Evolutionary conservation across 73 alveolate species (phyloP), one percentile per base, ranked within the genome.

Genomic region (Tetrahymena elliotti): DNA sequence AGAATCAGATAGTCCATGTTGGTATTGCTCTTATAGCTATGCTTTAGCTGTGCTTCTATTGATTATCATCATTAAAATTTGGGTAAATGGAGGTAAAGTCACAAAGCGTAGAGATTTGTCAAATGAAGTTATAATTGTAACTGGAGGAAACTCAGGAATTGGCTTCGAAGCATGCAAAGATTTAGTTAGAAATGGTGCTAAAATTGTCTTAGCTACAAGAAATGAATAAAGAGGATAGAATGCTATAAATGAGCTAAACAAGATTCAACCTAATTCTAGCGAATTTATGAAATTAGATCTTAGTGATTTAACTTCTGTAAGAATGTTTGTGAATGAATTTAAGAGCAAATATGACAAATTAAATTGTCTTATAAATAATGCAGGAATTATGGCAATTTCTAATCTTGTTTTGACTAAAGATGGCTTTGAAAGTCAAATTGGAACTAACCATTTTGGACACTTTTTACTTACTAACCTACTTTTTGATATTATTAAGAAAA

Each of bases 101-200:
- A 18, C 34, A 94, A 35, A 84, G n/a, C 93, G 93, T 52, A 94
- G 93, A 53, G 84, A 94, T 83, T 53, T 94, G 20, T 52, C 33
- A 20, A 94, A 94, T 9, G 40, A 94, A 18, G 31, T 92, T 20
- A 94, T 84, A 22, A 84, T 94, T 31, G 92, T 94, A 38, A 94
- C 96, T 34, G 96, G 96, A n/a, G 96, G 95, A 8, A 94, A 94
- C 16, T 84, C 96, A 15, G 96, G 96, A 13, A 94, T 94, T 16
- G 96, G 96, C 5, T 84, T 84, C 33, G 96, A 94, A 37, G 34
- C 96, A 16, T 94, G 95, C 8, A 53, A 84, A 27, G 40, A 94
- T 52, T 88, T 94, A 52, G 53, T 52, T 33, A 84, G 15, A 24
- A 92, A 52, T 94, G 93, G 96, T 40, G 93, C 39, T 18, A 11